A percentile compares a stretch with the other conserved stretches of the same genome.
Conservation (phyloP, 345 rosid genomes). For the Dimocarpus longan region DNA sequence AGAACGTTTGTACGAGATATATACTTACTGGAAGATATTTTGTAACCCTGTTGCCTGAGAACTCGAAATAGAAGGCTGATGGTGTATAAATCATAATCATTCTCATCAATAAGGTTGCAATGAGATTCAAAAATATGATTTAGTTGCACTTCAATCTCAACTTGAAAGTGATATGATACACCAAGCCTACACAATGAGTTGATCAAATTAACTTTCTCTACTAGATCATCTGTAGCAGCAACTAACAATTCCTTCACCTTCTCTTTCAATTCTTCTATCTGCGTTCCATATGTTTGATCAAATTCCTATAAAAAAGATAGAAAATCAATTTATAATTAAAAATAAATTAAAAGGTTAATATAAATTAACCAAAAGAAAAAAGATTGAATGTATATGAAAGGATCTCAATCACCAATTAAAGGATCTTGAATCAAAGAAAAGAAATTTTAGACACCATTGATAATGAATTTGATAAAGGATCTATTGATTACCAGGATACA, state of each 20-base stretch:
- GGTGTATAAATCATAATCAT: slow-evolving; percentile 12
- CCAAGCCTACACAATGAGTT: slow-evolving; percentile 4
- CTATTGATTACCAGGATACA: background rate
- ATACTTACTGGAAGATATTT: background rate
- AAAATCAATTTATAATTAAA: too few species aligned
- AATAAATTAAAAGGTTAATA: too few species aligned
- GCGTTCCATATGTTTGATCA: background rate
- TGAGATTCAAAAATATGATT: background rate
- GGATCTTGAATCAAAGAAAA: background rate
- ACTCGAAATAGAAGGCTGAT: background rate
- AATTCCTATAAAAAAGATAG: background rate
- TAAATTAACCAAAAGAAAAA: too few species aligned
- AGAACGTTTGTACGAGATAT: too few species aligned
- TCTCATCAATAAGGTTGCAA: background rate
- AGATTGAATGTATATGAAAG: too few species aligned
- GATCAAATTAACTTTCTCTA: background rate
- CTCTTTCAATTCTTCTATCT: slow-evolving; percentile 4
- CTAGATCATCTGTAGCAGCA: background rate
- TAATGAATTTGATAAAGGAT: background rate
- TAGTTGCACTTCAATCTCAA: background rate
- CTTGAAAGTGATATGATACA: slow-evolving; percentile 8
- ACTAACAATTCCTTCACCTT: background rate
- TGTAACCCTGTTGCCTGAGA: slow-evolving; percentile 11
- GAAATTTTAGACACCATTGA: too few species aligned
- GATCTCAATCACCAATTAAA: background rate